These are phyloP conservation scores for Phaeosphaeria sp. DNA, from an alignment of 2,329 filamentous ascomycete genomes.

Conservation along the genomic window DNA sequence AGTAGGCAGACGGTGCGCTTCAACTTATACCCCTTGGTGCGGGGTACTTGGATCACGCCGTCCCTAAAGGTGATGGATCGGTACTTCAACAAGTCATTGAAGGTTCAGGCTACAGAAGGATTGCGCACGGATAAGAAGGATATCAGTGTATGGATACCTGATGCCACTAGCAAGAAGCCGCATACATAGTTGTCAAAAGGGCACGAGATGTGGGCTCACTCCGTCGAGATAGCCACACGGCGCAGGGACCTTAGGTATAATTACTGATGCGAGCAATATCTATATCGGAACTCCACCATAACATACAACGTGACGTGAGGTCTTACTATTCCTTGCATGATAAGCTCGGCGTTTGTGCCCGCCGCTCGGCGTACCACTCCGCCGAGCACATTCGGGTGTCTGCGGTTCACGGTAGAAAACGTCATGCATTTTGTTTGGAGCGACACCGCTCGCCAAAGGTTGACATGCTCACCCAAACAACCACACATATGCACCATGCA, in stretches of 20 bases:
- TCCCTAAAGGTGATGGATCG: conserved; percentile 81
- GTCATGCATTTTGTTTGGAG: conserved; percentile 22
- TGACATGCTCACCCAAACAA: neutral
- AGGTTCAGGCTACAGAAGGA: conserved; percentile 78
- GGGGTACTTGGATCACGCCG: conserved; percentile 73
- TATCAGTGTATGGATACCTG: conserved; percentile 48
- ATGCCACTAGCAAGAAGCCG: conserved; percentile 15
- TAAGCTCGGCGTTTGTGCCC: neutral
- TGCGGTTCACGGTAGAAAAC: conserved; percentile 2
- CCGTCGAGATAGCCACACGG: neutral
- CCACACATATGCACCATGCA: neutral
- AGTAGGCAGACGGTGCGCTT: conserved; percentile 78
- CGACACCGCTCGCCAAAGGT: conserved; percentile 1
- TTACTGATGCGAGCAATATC: neutral
- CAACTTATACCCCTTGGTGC: conserved; percentile 70
- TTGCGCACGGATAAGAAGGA: conserved; percentile 64
- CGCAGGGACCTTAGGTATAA: neutral
- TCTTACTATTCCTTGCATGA: too few relatives aligned
- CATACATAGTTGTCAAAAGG: neutral
- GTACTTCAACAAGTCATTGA: conserved; percentile 90
- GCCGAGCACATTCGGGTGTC: conserved; percentile 4
- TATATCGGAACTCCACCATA: neutral
- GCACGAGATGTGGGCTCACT: too few relatives aligned
- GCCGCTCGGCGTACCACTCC: conserved; percentile 14
- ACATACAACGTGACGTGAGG: too few relatives aligned